phyloP scores from a whole-genome alignment of 495 filamentous ascomycete genomes.

The Xylaria palmicola region DNA sequence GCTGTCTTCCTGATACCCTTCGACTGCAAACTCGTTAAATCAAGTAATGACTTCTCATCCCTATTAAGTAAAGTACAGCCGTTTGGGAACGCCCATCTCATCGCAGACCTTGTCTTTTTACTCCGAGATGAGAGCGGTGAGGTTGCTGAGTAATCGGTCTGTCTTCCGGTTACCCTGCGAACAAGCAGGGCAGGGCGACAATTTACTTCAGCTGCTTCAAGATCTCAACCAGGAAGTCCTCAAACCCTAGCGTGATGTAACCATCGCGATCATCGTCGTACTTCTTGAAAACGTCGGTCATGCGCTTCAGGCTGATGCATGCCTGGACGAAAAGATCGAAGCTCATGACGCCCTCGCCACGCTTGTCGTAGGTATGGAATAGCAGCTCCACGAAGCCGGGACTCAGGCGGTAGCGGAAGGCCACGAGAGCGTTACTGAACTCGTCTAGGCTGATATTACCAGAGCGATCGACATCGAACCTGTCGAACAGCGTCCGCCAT shows the following conservation, averaged over 20 bases:
- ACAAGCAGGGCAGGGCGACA: neutral
- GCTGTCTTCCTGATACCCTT: too few species aligned
- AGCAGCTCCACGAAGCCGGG: conserved; percentile 77
- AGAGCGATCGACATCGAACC: conserved; percentile 84
- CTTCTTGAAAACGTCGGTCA: conserved; percentile 99
- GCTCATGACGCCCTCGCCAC: conserved; percentile 68
- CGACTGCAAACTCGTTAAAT: too few species aligned
- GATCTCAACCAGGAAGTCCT: conserved; percentile 72
- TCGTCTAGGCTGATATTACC: conserved; percentile 85
- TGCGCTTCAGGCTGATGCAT: conserved; percentile 91
- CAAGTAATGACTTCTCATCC: too few species aligned
- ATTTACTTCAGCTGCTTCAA: conserved; percentile 48
- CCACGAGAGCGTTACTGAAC: conserved; percentile 86
- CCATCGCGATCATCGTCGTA: conserved; percentile 97
- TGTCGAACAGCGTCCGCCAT: conserved; percentile 92
- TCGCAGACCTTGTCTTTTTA: too few species aligned
- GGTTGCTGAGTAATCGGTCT: neutral
- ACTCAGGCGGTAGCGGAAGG: conserved; percentile 92
- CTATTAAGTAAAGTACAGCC: too few species aligned
- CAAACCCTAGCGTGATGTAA: conserved; percentile 79
- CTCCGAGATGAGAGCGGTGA: neutral
- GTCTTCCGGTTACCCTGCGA: neutral
- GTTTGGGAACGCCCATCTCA: too few species aligned
- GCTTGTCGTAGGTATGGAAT: conserved; percentile 65
- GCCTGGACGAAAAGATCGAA: conserved; percentile 98